These are phyloP conservation scores for Trichophyton verrucosum DNA, from an alignment of 2,329 filamentous ascomycete genomes.

Conservation along the genomic window DNA sequence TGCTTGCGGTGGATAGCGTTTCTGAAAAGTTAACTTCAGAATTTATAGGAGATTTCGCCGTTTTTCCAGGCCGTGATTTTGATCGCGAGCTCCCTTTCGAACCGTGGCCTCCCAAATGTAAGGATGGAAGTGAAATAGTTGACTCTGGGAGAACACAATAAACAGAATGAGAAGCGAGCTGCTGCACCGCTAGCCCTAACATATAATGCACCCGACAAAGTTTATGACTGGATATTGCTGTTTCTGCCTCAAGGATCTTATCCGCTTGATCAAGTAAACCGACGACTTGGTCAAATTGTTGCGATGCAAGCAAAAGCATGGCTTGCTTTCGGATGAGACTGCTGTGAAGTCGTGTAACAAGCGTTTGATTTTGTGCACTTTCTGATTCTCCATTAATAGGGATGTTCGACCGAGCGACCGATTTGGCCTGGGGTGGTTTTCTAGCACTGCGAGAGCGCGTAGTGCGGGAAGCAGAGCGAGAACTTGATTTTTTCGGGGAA, in stretches of 20 bases:
- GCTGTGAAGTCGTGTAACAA: slow-evolving; percentile 35
- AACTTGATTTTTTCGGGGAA: slow-evolving; percentile 13
- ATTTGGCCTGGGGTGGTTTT: slow-evolving; percentile 5
- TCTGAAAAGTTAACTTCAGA: slow-evolving; percentile 26
- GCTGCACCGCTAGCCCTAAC: slow-evolving; percentile 27
- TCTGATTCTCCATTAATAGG: slow-evolving; percentile 20
- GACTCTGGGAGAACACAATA: slow-evolving; percentile 88
- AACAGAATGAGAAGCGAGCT: slow-evolving; percentile 64
- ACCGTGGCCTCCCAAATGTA: slow-evolving; percentile 31
- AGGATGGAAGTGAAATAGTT: slow-evolving; percentile 71
- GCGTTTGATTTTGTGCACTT: not conserved
- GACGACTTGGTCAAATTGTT: slow-evolving; percentile 47
- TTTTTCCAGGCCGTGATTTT: slow-evolving; percentile 25
- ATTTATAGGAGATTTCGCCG: slow-evolving; percentile 15
- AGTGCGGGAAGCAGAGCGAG: slow-evolving; percentile 4
- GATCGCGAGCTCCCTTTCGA: slow-evolving; percentile 28
- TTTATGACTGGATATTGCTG: slow-evolving; percentile 19
- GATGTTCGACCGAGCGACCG: slow-evolving; percentile 10
- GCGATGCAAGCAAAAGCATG: slow-evolving; percentile 26
- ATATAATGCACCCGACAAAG: slow-evolving; percentile 28
- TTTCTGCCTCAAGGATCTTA: slow-evolving; percentile 9
- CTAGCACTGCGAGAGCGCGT: not conserved
- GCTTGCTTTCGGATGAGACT: slow-evolving; percentile 36
- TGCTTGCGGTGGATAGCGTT: slow-evolving; percentile 26
- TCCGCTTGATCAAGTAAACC: slow-evolving; percentile 36